These are phyloP conservation scores for Saccharata proteae DNA, from an alignment of 2,329 filamentous ascomycete genomes.

Conservation along the genomic window DNA sequence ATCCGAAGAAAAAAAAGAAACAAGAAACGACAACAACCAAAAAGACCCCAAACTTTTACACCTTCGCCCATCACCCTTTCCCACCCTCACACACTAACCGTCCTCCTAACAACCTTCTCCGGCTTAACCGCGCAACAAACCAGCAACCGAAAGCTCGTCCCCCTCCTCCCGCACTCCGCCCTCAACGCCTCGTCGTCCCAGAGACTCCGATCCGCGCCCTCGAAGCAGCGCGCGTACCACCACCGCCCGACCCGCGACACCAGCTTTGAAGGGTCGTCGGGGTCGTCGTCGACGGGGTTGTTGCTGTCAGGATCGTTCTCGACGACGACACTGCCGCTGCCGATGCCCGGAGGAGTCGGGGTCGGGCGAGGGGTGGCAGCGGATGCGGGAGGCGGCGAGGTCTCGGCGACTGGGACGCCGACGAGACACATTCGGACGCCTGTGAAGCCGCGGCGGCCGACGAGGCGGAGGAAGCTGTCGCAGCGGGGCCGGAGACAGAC, in stretches of 20 bases:
- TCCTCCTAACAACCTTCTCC: conserved; percentile 31
- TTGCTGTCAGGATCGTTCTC: background rate
- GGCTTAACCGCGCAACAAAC: conserved; percentile 87
- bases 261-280: conserved; percentile 83
- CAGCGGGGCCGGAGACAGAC: no score
- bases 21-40: conserved; percentile 1
- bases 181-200: conserved; percentile 68
- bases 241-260: conserved; percentile 84
- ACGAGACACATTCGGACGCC: conserved; percentile 66
- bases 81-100: conserved; percentile 34
- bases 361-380: no score
- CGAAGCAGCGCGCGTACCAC: conserved; percentile 95
- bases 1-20: background rate
- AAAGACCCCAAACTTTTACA: background rate
- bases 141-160: conserved; percentile 78
- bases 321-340: background rate
- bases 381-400: conserved; percentile 27
- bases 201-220: conserved; percentile 54
- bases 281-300: conserved; percentile 32
- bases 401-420: conserved; percentile 57
- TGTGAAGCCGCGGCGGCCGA: conserved; percentile 58
- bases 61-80: no score
- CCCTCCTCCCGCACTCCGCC: conserved; percentile 72
- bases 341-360: background rate
- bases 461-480: conserved; percentile 44